Percentiles rank a stretch among this genome's conserved stretches.
phyloP scores from a whole-genome alignment of 371 early-diverging fungal species.

The Mortierella sp. region DNA sequence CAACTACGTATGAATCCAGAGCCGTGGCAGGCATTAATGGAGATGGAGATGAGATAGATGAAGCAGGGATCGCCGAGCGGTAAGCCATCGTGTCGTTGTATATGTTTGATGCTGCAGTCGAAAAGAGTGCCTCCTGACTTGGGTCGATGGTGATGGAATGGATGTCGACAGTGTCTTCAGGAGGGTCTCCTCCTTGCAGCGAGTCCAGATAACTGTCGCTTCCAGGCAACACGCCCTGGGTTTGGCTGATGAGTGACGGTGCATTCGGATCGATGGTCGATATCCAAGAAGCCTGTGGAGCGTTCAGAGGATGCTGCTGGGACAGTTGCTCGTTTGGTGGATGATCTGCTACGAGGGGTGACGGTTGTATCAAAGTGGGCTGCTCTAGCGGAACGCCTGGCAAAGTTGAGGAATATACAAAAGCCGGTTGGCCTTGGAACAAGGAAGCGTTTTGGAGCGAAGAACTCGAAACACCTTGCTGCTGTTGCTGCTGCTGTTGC shows the following conservation, averaged over 20 bases:
- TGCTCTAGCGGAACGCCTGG: neutral
- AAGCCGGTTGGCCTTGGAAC: conserved; percentile 35
- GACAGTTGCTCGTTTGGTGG: neutral
- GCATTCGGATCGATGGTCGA: neutral
- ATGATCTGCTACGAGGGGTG: neutral
- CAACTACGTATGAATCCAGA: neutral
- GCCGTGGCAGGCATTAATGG: neutral
- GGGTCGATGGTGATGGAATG: conserved; percentile 29
- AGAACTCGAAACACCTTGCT: neutral
- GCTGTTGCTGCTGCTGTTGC: conserved; percentile 9
- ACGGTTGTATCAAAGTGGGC: neutral
- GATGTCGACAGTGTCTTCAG: conserved; percentile 25
- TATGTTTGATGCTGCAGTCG: conserved; percentile 27
- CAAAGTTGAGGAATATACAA: conserved; percentile 5
- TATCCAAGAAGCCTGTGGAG: conserved; percentile 16
- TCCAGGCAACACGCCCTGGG: neutral
- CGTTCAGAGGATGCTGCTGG: neutral
- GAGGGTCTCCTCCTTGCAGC: neutral
- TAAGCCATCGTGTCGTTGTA: neutral
- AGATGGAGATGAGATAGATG: neutral
- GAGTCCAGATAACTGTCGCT: neutral
- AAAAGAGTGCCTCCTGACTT: conserved; percentile 31
- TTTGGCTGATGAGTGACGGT: conserved; percentile 1
- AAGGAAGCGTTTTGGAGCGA: conserved; percentile 23
- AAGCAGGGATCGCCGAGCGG: neutral